Conservation (phyloP, 2,329 filamentous ascomycete species). For the Aspergillus uvarum region DNA sequence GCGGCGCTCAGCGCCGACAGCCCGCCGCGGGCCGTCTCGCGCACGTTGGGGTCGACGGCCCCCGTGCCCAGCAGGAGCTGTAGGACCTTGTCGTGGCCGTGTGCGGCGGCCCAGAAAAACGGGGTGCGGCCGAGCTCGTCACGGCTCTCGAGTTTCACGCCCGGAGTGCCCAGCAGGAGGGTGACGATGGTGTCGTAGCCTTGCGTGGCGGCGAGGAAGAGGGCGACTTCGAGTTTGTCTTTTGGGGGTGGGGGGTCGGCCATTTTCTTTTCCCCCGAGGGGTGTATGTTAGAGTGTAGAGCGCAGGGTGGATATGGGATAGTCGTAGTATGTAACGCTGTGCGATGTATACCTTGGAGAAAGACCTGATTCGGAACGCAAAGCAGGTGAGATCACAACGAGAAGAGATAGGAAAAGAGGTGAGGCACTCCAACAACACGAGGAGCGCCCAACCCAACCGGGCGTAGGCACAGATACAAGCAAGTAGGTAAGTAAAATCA, state of each 20-base stretch:
- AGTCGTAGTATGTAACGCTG: no score
- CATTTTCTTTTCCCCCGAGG: background rate
- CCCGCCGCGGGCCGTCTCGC: slow-evolving; percentile 11
- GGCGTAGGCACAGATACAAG: no score
- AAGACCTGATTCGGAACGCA: no score
- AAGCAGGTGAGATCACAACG: no score
- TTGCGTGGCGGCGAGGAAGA: slow-evolving; percentile 25
- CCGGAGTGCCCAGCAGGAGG: slow-evolving; percentile 22
- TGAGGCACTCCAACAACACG: no score
- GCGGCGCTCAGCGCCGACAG: slow-evolving; percentile 21
- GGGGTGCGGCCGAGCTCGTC: slow-evolving; percentile 22
- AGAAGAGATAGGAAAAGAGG: no score
- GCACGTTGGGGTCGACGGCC: slow-evolving; percentile 13
- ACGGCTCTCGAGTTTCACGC: slow-evolving; percentile 21
- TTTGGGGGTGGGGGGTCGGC: slow-evolving; percentile 14
- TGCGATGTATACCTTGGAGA: no score
- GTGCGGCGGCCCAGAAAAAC: slow-evolving; percentile 25
- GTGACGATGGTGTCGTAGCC: slow-evolving; percentile 27
- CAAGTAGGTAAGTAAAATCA: no score
- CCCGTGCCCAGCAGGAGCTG: slow-evolving; percentile 22
- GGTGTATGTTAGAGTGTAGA: background rate
- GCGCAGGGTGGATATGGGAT: no score
- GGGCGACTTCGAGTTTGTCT: slow-evolving; percentile 25
- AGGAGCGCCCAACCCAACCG: no score
- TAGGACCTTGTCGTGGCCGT: slow-evolving; percentile 23